phyloP scores from a whole-genome alignment of 1,284 basidiomycete species.

The Anthracocystis walkeri region DNA sequence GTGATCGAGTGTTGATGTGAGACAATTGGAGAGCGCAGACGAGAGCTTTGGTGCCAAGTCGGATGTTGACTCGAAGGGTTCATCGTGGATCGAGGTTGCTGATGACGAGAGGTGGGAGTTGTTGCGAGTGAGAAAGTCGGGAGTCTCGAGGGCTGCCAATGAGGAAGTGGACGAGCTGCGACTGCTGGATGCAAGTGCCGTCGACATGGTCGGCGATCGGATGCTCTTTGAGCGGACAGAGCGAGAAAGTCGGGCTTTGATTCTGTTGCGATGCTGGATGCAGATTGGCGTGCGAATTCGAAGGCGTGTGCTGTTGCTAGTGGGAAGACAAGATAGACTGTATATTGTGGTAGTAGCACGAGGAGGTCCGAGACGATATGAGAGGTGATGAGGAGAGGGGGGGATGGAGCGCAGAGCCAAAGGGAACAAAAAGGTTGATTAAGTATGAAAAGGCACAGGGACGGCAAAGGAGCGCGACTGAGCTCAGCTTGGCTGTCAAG shows the following conservation, averaged over 20 bases:
- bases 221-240: not conserved
- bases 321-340: not conserved
- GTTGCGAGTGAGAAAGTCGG: constrained; percentile 32
- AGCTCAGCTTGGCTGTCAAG: not conserved
- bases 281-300: not conserved
- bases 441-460: not conserved
- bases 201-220: constrained; percentile 21
- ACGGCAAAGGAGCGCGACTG: constrained; percentile 4
- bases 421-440: not conserved
- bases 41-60: constrained; percentile 40
- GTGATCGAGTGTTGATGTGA: constrained; percentile 30
- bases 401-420: not conserved
- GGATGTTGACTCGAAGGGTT: constrained; percentile 17
- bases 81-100: constrained; percentile 43
- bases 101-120: constrained; percentile 41
- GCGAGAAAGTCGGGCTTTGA: not conserved
- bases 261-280: constrained; percentile 4
- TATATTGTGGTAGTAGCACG: not conserved
- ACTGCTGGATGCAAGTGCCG: constrained; percentile 25
- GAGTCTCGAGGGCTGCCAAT: constrained; percentile 31
- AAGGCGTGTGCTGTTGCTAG: not conserved
- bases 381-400: not conserved
- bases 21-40: constrained; percentile 24
- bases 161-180: constrained; percentile 44
- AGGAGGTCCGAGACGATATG: not conserved